phyloP scores from a whole-genome alignment of 192 early-diverging fungal species.

The Backusella liffmaniae region DNA sequence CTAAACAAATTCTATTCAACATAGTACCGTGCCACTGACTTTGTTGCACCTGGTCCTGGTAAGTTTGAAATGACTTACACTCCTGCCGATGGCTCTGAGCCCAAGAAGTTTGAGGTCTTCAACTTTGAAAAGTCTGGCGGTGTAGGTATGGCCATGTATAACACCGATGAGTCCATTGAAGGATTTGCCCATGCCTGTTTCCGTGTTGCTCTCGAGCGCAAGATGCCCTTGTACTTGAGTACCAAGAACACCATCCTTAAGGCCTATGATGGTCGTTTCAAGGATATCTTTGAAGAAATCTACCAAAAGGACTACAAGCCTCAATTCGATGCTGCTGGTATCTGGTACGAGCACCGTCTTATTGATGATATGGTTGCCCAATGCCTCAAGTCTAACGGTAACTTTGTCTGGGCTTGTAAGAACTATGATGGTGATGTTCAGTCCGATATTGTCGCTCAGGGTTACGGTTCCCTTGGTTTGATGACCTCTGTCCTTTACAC shows the following conservation, averaged over 20 bases:
- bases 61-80: constrained; percentile 90
- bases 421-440: constrained; percentile 98
- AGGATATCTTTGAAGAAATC: constrained; percentile 93
- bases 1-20: no score
- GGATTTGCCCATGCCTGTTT: constrained; percentile 97
- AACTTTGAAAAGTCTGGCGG: constrained; percentile 83
- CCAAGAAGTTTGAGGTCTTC: constrained; percentile 69
- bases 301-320: constrained; percentile 83
- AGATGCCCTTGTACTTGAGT: constrained; percentile 91
- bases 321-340: constrained; percentile 77
- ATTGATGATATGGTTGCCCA: constrained; percentile 99
- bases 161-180: constrained; percentile 83
- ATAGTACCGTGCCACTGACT: constrained; percentile 95
- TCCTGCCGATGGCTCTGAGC: constrained; percentile 73
- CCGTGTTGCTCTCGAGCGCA: constrained; percentile 86
- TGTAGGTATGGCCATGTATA: constrained; percentile 98
- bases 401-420: constrained; percentile 92
- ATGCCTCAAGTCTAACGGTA: constrained; percentile 91
- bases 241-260: constrained; percentile 99
- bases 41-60: constrained; percentile 88
- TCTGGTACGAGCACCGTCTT: constrained; percentile 98
- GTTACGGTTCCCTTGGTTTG: constrained; percentile 88
- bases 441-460: constrained; percentile 96
- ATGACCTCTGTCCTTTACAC: constrained; percentile 97
- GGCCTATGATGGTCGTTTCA: constrained; percentile 96